These are phyloP conservation scores for Coffea eugenioides DNA, from an alignment of 257 asterid genomes.

Conservation along the genomic window DNA sequence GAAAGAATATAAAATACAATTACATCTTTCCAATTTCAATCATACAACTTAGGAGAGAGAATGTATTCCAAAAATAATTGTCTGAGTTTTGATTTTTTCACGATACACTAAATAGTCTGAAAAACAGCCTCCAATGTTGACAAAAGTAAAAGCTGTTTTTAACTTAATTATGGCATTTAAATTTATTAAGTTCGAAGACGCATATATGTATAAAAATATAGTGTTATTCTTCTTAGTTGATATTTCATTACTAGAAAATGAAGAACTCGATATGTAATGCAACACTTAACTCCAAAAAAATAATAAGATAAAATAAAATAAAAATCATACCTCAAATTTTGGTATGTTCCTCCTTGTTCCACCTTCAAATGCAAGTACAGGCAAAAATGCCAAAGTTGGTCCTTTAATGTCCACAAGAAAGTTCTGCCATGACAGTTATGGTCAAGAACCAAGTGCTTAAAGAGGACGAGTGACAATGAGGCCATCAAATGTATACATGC, in stretches of 20 bases:
- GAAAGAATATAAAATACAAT: not conserved
- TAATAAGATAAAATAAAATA: not conserved
- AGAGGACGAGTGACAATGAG: not conserved
- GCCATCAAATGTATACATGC: not conserved
- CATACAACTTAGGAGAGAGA: not conserved
- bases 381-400: slow-evolving; percentile 72
- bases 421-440: slow-evolving; percentile 44
- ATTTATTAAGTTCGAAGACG: not conserved
- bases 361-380: slow-evolving; percentile 96
- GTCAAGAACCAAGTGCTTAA: not conserved
- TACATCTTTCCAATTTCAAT: not conserved
- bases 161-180: not conserved
- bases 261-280: not conserved
- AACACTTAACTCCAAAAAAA: not conserved
- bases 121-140: not conserved
- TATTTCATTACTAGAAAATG: too few species aligned
- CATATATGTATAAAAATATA: too few species aligned
- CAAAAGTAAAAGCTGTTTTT: not conserved
- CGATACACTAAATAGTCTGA: not conserved
- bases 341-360: slow-evolving; percentile 97
- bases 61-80: not conserved
- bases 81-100: not conserved
- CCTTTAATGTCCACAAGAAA: slow-evolving; percentile 91
- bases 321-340: slow-evolving; percentile 66
- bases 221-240: not conserved